phyloP scores from a whole-genome alignment of 768 basidiomycete genomes.

The Amanita phalloides region DNA sequence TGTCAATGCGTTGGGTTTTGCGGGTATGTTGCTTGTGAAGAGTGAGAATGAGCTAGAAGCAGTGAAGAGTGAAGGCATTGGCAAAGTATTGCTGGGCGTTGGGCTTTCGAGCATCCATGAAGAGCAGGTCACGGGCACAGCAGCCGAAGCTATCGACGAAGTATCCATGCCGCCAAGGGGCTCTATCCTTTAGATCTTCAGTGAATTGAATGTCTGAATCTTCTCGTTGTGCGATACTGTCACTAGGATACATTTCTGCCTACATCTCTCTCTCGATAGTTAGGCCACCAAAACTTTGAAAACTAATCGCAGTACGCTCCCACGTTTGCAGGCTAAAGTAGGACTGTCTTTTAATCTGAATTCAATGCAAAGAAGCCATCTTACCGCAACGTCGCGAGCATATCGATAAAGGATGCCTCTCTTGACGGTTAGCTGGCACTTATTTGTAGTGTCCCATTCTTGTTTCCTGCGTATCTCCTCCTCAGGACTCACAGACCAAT shows the following conservation, averaged over 20 bases:
- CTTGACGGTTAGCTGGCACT: slow-evolving; percentile 52
- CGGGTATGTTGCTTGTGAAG: slow-evolving; percentile 83
- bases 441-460: slow-evolving; percentile 64
- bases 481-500: slow-evolving; percentile 63
- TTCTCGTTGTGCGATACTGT: not conserved
- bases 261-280: not conserved
- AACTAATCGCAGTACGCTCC: slow-evolving; percentile 76
- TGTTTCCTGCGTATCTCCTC: slow-evolving; percentile 49
- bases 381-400: slow-evolving; percentile 77
- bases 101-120: slow-evolving; percentile 62
- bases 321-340: slow-evolving; percentile 58
- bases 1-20: slow-evolving; percentile 84
- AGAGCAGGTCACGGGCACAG: slow-evolving; percentile 41
- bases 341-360: not conserved
- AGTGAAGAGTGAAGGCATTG: slow-evolving; percentile 52
- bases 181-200: not conserved
- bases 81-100: slow-evolving; percentile 53
- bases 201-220: too few relatives aligned
- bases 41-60: slow-evolving; percentile 66
- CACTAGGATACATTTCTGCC: not conserved
- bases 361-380: slow-evolving; percentile 18
- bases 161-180: slow-evolving; percentile 5
- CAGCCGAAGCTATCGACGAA: slow-evolving; percentile 11
- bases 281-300: not conserved
- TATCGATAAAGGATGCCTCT: slow-evolving; percentile 73